Evolutionary conservation across 371 early-diverging fungal genomes (phyloP).

Genomic region (Batkoa obscura): DNA sequence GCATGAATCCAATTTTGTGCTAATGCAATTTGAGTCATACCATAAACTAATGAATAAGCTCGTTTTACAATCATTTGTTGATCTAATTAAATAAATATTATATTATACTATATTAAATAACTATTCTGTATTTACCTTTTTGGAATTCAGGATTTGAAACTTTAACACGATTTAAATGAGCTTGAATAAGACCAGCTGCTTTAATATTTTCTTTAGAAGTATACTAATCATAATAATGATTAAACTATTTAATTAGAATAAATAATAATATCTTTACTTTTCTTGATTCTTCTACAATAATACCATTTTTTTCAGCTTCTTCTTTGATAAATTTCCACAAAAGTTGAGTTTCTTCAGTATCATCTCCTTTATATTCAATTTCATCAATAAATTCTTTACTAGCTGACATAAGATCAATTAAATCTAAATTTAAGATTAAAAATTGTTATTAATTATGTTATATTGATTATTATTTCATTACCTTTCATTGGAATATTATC

Average conservation of each 20-base stretch:
- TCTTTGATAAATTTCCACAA: constrained; percentile 29
- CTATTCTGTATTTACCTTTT: too few species aligned
- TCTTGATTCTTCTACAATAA: constrained; percentile 27
- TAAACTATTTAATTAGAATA: too few species aligned
- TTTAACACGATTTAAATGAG: constrained; percentile 64
- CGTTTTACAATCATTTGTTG: constrained; percentile 50
- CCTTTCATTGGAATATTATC: constrained; percentile 36
- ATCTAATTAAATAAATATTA: too few species aligned
- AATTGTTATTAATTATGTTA: too few species aligned
- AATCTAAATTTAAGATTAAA: too few species aligned
- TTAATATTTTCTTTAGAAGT: constrained; percentile 33
- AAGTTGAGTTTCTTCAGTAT: constrained; percentile 24
- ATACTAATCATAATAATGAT: too few species aligned
- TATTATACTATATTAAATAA: too few species aligned
- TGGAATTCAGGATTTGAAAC: constrained; percentile 28
- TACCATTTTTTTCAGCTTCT: constrained; percentile 35
- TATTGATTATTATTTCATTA: too few species aligned
- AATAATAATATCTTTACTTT: too few species aligned
- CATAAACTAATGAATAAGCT: constrained; percentile 50
- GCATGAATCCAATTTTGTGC: constrained; percentile 60
- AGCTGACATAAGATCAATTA: constrained; percentile 42
- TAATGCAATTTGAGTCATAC: constrained; percentile 70
- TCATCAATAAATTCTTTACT: constrained; percentile 53
- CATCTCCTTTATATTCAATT: constrained; percentile 22
- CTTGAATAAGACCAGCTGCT: constrained; percentile 55